Evolutionary conservation across 179 eudicot species (phyloP), one percentile per base, ranked within the genome.

Genomic region (Gypsophila paniculata): DNA sequence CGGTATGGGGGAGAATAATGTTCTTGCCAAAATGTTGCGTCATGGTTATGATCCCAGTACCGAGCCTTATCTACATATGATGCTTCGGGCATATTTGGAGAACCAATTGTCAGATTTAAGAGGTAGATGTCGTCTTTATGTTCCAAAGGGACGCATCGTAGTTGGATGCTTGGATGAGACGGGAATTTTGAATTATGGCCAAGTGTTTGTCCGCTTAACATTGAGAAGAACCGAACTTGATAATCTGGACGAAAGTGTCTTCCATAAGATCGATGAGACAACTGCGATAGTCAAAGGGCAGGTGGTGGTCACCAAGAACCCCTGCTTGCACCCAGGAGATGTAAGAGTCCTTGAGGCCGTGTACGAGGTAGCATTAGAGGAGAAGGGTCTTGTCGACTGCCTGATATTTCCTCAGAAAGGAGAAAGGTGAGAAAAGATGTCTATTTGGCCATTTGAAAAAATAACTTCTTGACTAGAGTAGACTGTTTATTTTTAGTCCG

Each of bases 241-340:
- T 70, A 52, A 75, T 70, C 73, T 78, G 13, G 85, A 83, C 55
- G 80, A 84, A 68, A 76, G 55, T 42, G 75, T 61, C 81, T 90
- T 94, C 68, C 79, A 74, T 54, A 87, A 80, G 79, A 77, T 90
- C 57, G 97, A 94, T 72, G 91, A 84, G 51, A 82, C 77, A 11
- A 89, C 94, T 5, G 76, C 89, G 42, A 79, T 94, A 36, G 51
- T 94, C 59, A 80, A 54, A 58, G 96, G 97, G 65, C 87, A 85
- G 75, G 94, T 94, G 59, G 89, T 94, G 36, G 99, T 94, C 42
- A 91, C 99, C 48, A 94, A 88, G 80, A 93, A 93, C 66, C 98
- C 98, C 22, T 93, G 98, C 83, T 85, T 93, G 73, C 98, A 93
- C 73, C 99, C 99, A 4, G 99, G 99, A 63, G 99, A 94, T 81